Percentiles rank a stretch among this genome's conserved stretches.
phyloP scores from a whole-genome alignment of 2,329 filamentous ascomycete species.

The Monosporascus sp. region DNA sequence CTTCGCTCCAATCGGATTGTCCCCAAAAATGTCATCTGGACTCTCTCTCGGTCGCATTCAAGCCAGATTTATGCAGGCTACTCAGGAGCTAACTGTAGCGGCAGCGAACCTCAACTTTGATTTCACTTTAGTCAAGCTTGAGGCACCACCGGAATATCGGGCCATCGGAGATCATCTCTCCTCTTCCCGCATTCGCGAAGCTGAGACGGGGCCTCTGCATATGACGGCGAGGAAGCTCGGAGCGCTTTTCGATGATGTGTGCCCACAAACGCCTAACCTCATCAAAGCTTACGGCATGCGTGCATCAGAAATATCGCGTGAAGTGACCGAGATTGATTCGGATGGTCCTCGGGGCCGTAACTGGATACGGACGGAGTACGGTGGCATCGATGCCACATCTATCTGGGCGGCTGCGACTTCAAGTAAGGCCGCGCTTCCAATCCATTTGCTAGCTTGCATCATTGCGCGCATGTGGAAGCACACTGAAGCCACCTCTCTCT shows the following conservation, averaged over 20 bases:
- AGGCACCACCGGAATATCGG: conserved; percentile 31
- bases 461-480: conserved; percentile 23
- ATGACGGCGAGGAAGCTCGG: conserved; percentile 33
- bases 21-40: no score
- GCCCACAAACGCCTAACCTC: conserved; percentile 28
- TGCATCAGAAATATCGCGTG: conserved; percentile 1
- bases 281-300: conserved; percentile 19
- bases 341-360: no score
- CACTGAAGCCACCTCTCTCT: conserved; percentile 26
- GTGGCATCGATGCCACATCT: conserved; percentile 10
- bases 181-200: conserved; percentile 22
- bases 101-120: conserved; percentile 33
- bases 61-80: no score
- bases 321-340: no score
- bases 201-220: conserved; percentile 33
- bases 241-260: conserved; percentile 29
- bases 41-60: no score
- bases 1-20: no score
- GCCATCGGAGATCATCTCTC: background rate
- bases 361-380: conserved; percentile 4
- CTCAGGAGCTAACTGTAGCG: conserved; percentile 4
- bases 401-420: conserved; percentile 29
- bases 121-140: conserved; percentile 34
- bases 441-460: conserved; percentile 28
- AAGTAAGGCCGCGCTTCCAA: conserved; percentile 14